Conservation (phyloP, 257 asterid genomes). For the Euphrasia confusa region DNA sequence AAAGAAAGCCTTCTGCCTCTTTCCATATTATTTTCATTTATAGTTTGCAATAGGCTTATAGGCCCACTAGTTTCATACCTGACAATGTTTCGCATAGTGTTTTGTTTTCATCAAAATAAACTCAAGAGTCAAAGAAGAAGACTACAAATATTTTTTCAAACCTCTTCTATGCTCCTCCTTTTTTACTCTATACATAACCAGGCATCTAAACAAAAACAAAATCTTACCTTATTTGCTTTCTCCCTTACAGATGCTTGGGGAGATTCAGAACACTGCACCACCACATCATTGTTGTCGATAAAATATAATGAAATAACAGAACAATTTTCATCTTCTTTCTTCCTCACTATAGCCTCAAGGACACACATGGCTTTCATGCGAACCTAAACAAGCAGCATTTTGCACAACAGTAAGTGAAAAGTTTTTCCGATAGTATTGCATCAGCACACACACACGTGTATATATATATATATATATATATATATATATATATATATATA, state of each 20-base stretch:
- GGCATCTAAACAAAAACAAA: slow-evolving; percentile 20
- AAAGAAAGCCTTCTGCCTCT: background rate
- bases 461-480: no score
- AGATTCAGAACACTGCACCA: slow-evolving; percentile 82
- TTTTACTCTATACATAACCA: slow-evolving; percentile 19
- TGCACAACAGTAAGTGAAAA: slow-evolving; percentile 20
- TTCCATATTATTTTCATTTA: slow-evolving; percentile 14
- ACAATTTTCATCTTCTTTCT: slow-evolving; percentile 61
- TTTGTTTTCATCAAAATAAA: slow-evolving; percentile 11
- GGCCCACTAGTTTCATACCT: background rate
- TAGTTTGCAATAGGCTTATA: slow-evolving; percentile 11
- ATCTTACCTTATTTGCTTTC: slow-evolving; percentile 80
- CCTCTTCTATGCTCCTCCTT: slow-evolving; percentile 16
- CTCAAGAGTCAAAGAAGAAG: slow-evolving; percentile 8
- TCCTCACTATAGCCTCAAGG: slow-evolving; percentile 90
- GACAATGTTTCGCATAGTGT: background rate
- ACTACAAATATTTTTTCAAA: background rate
- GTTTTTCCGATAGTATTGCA: background rate
- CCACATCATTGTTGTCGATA: slow-evolving; percentile 56
- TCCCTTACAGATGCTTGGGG: slow-evolving; percentile 98
- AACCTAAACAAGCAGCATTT: slow-evolving; percentile 49
- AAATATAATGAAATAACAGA: slow-evolving; percentile 58
- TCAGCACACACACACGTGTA: no score
- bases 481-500: no score
- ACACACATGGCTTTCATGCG: slow-evolving; percentile 89